Evolutionary conservation across 164 flowering plant species (phyloP).

Genomic region (grape (Vitis vinifera)): ASM3070453v1 NC_081808.1:2657501-2658000

Average conservation of each 20-base stretch:
- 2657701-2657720: constrained; percentile 13
- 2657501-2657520: too few species aligned
- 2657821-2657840: constrained; percentile 40
- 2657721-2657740: constrained; percentile 4
- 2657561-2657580: too few species aligned
- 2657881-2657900: constrained; percentile 43
- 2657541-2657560: too few species aligned
- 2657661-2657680: constrained; percentile 18
- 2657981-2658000: constrained; percentile 39
- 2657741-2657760: constrained; percentile 10
- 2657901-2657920: constrained; percentile 31
- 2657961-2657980: constrained; percentile 43
- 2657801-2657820: constrained; percentile 21
- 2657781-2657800: not conserved
- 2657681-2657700: constrained; percentile 19
- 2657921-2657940: constrained; percentile 19
- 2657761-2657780: constrained; percentile 14
- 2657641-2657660: constrained; percentile 5
- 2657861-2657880: constrained; percentile 52
- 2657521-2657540: too few species aligned
- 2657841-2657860: constrained; percentile 30
- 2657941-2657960: constrained; percentile 56
- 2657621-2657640: constrained; percentile 20
- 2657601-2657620: not conserved
- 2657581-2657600: too few species aligned